These are phyloP conservation scores for Blepharisma japonicum DNA, from an alignment of 73 alveolate genomes.

Conservation along the genomic window DNA sequence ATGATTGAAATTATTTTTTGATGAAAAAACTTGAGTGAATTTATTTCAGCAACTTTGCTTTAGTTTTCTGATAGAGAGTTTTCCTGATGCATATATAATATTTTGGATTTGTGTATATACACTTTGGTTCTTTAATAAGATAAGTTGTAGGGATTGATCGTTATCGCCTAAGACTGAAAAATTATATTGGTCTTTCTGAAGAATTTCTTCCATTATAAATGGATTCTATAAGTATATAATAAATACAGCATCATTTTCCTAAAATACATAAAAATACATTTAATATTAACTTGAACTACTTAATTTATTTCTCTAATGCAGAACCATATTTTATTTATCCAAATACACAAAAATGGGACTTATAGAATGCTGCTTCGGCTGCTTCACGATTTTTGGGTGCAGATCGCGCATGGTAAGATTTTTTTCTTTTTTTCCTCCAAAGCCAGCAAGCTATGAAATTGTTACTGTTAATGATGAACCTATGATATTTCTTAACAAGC, in stretches of 20 bases:
- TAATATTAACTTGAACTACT: too few relatives aligned
- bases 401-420: not conserved
- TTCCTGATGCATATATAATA: not conserved
- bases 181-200: not conserved
- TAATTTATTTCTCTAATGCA: too few relatives aligned
- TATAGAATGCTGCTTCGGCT: slow-evolving; percentile 15
- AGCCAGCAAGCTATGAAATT: slow-evolving; percentile 27
- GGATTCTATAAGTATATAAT: too few relatives aligned
- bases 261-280: too few relatives aligned
- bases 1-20: not conserved
- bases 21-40: not conserved
- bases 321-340: too few relatives aligned
- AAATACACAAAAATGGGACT: slow-evolving; percentile 3
- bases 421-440: slow-evolving; percentile 32
- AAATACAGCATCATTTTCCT: too few relatives aligned
- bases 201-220: slow-evolving; percentile 10
- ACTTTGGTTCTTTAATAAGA: not conserved
- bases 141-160: not conserved
- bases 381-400: slow-evolving; percentile 29
- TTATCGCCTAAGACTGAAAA: not conserved
- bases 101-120: not conserved
- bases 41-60: not conserved
- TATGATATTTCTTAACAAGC: not conserved
- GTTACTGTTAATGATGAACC: not conserved
- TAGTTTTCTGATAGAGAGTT: not conserved